Evolutionary conservation across 495 filamentous ascomycete genomes (phyloP).

Genomic region (Penicillium alfredii): DNA sequence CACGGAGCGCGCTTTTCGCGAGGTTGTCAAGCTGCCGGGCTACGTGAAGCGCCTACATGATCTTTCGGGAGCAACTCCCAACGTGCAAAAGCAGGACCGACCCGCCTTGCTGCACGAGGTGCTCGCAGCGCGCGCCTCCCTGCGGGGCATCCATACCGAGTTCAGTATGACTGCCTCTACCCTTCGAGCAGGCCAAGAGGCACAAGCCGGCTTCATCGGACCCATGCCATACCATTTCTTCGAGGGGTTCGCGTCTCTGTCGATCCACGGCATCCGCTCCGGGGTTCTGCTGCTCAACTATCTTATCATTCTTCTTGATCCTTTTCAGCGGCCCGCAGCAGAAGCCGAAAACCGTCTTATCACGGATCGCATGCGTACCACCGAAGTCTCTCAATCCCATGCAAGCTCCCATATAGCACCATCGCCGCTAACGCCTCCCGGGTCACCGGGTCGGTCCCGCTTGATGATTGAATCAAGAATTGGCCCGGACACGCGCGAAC

Average conservation of each 20-base stretch:
- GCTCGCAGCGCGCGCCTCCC: conserved; percentile 18
- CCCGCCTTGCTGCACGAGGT: conserved; percentile 14
- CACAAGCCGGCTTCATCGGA: conserved; percentile 18
- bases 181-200: conserved; percentile 17
- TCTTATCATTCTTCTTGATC: conserved; percentile 21
- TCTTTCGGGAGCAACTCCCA: conserved; percentile 3
- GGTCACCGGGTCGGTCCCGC: conserved; percentile 11
- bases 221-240: conserved; percentile 24
- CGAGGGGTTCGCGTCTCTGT: conserved; percentile 21
- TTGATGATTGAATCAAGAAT: conserved; percentile 20
- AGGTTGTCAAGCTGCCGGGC: conserved; percentile 23
- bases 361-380: conserved; percentile 2
- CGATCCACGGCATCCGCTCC: conserved; percentile 21
- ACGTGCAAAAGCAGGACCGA: conserved; percentile 6
- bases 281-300: conserved; percentile 24
- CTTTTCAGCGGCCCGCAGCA: conserved; percentile 14
- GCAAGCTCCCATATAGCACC: background rate
- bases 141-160: conserved; percentile 25
- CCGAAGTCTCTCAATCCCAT: background rate
- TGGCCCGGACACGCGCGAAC: conserved; percentile 13
- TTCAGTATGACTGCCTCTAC: conserved; percentile 23
- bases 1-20: conserved; percentile 24
- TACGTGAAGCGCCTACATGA: conserved; percentile 21
- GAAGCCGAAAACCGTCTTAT: conserved; percentile 15
- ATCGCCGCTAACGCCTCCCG: conserved; percentile 11